A percentile compares a stretch with the other conserved stretches of the same genome.
Conservation (phyloP, 805 yeast species). For the Saccharomyces eubayanus region DNA sequence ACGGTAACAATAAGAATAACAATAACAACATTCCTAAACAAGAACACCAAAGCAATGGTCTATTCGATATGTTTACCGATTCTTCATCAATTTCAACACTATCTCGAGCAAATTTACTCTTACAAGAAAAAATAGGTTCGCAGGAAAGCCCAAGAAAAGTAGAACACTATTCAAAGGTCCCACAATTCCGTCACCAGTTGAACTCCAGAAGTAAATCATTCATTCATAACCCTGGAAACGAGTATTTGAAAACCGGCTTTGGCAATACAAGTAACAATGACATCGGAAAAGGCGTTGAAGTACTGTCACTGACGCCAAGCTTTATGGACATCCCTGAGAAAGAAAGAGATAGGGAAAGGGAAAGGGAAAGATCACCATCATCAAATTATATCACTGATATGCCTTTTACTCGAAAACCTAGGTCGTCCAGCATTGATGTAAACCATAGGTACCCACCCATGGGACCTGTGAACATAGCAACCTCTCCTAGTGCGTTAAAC, state of each 20-base stretch:
- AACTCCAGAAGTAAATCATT: not conserved
- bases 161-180: not conserved
- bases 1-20: conserved; percentile 7
- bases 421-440: conserved; percentile 17
- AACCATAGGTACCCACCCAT: conserved; percentile 12
- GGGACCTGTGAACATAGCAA: conserved; percentile 3
- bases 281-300: conserved; percentile 31
- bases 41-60: conserved; percentile 27
- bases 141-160: not conserved
- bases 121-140: conserved; percentile 11
- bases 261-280: conserved; percentile 9
- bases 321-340: conserved; percentile 33
- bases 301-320: conserved; percentile 34
- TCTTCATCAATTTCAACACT: conserved; percentile 20
- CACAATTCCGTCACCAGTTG: not conserved
- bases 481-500: conserved; percentile 11
- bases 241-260: not conserved
- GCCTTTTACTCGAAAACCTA: conserved; percentile 4
- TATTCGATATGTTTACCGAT: conserved; percentile 34
- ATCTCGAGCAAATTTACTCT: conserved; percentile 13
- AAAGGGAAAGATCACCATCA: not conserved
- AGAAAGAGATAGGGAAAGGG: not conserved
- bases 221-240: not conserved
- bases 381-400: not conserved
- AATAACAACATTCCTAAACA: not conserved